Percentiles rank a stretch among this genome's conserved stretches.
phyloP scores from a whole-genome alignment of 108 stramenopile species.

The Nitzschia sp. region DNA sequence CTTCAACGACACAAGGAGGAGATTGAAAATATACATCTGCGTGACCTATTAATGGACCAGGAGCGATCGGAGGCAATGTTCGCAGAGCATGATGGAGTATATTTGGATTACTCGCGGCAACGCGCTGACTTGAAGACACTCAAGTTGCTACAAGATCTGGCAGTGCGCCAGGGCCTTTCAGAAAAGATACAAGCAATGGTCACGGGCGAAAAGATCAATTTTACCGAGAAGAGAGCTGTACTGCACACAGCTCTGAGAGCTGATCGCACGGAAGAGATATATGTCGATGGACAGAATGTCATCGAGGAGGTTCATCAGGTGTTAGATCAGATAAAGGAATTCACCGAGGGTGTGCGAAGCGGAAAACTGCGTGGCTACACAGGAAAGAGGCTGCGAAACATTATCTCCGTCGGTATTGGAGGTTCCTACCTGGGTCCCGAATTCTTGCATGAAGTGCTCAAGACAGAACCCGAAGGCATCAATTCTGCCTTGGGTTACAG shows the following conservation, averaged over 20 bases:
- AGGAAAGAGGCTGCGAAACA: slow-evolving; percentile 92
- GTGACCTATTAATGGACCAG: slow-evolving; percentile 74
- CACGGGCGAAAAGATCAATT: slow-evolving; percentile 94
- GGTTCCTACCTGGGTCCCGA: slow-evolving; percentile 98
- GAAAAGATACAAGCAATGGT: slow-evolving; percentile 90
- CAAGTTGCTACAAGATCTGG: slow-evolving; percentile 76
- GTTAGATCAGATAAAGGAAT: slow-evolving; percentile 86
- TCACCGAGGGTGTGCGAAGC: slow-evolving; percentile 87
- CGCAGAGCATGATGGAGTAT: slow-evolving; percentile 87
- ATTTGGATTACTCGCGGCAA: slow-evolving; percentile 88
- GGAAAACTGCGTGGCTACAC: slow-evolving; percentile 92
- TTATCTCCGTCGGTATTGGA: slow-evolving; percentile 98
- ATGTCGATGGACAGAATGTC: slow-evolving; percentile 90
- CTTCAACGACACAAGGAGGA: slow-evolving; percentile 55
- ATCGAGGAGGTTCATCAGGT: slow-evolving; percentile 93
- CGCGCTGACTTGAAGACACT: slow-evolving; percentile 79
- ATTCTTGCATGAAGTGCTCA: slow-evolving; percentile 97
- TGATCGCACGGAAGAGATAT: slow-evolving; percentile 58
- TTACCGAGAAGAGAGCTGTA: slow-evolving; percentile 96
- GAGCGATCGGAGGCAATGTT: slow-evolving; percentile 71
- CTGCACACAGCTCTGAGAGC: slow-evolving; percentile 97
- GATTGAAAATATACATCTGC: slow-evolving; percentile 67
- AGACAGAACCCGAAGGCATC: slow-evolving; percentile 88
- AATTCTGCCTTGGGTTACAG: slow-evolving; percentile 85
- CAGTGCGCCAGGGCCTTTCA: slow-evolving; percentile 60